Conservation (phyloP, 495 filamentous ascomycete species). For the Xylaria venustula region DNA sequence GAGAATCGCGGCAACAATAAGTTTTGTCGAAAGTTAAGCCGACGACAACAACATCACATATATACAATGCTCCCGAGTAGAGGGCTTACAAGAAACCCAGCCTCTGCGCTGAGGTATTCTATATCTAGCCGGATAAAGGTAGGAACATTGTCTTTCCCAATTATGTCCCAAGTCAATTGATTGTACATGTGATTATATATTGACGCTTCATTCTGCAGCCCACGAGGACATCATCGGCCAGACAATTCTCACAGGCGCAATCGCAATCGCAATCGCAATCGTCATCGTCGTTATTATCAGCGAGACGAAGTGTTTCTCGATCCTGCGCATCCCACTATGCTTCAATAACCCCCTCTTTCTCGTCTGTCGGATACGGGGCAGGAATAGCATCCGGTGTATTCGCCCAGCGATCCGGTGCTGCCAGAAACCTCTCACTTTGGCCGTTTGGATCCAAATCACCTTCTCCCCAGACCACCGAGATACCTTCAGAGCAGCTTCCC, state of each 20-base stretch:
- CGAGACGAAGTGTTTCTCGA: neutral
- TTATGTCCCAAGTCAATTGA: slow-evolving; percentile 5
- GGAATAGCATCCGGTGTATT: slow-evolving; percentile 22
- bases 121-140: slow-evolving; percentile 31
- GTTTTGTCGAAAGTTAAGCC: neutral
- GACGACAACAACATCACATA: slow-evolving; percentile 6
- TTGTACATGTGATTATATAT: slow-evolving; percentile 13
- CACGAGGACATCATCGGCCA: slow-evolving; percentile 20
- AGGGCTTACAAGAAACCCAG: slow-evolving; percentile 45
- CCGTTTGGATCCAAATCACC: slow-evolving; percentile 27
- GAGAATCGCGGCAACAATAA: too few relatives aligned
- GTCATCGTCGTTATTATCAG: slow-evolving; percentile 10
- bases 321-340: neutral
- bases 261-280: too few relatives aligned
- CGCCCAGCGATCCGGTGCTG: slow-evolving; percentile 26
- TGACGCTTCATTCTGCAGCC: slow-evolving; percentile 22
- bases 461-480: neutral
- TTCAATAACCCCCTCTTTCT: neutral
- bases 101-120: slow-evolving; percentile 38
- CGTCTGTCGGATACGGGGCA: neutral
- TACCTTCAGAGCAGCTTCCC: neutral
- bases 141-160: too few relatives aligned
- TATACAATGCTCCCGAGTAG: slow-evolving; percentile 51
- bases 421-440: slow-evolving; percentile 32
- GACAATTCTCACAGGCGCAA: slow-evolving; percentile 24